Conservation (phyloP, 305 asterid genomes). For the Caryopteris hybrid region DNA sequence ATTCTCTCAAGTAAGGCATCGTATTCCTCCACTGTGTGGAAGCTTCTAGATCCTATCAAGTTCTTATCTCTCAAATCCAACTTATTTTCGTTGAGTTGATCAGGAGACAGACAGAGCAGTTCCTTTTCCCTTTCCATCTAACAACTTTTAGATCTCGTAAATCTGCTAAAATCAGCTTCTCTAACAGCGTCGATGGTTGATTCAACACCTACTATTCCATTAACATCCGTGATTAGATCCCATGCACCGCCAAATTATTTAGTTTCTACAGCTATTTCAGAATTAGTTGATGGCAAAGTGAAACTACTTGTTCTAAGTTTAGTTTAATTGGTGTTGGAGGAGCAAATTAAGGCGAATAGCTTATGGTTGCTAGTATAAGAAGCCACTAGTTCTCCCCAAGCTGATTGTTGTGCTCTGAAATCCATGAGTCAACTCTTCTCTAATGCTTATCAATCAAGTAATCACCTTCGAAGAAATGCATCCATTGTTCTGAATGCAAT, state of each 20-base stretch:
- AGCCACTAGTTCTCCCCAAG: conserved; percentile 36
- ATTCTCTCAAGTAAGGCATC: conserved; percentile 39
- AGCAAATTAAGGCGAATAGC: conserved; percentile 22
- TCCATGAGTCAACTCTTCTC: conserved; percentile 34
- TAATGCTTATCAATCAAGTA: conserved; percentile 35
- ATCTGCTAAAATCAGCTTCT: neutral
- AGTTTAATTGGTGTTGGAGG: conserved; percentile 5
- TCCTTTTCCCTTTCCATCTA: conserved; percentile 11
- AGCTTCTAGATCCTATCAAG: conserved; percentile 36
- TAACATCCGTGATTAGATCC: neutral
- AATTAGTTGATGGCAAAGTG: conserved; percentile 13
- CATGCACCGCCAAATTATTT: neutral
- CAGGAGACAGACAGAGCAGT: neutral
- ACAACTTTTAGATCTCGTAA: conserved; percentile 37
- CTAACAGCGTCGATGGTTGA: neutral
- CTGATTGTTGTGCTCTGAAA: conserved; percentile 20
- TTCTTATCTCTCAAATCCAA: conserved; percentile 19
- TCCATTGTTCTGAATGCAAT: no score
- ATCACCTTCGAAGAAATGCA: conserved; percentile 39
- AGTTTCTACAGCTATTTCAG: neutral
- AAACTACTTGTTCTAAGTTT: conserved; percentile 13
- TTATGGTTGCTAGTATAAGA: conserved; percentile 23
- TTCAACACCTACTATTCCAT: neutral
- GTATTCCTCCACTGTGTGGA: conserved; percentile 48
- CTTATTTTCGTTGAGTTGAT: conserved; percentile 2